Evolutionary conservation across 1,139 yeast genomes (phyloP), one percentile per base, ranked within the genome.

Genomic region (Pichia terricola): DNA sequence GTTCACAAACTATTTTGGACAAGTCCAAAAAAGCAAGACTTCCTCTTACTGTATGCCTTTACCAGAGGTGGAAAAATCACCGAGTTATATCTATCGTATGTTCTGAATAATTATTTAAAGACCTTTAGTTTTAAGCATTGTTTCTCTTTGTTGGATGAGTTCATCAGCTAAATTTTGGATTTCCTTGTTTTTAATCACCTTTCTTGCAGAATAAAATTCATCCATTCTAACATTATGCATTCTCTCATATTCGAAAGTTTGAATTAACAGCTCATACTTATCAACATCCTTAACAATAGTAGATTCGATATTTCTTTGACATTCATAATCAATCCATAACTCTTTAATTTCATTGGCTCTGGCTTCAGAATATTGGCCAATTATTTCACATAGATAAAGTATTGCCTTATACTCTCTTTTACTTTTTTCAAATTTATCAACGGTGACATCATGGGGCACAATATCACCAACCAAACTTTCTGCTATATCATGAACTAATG

Each of bases 401-500:
- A 91, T 85, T 5, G 97, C 79, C 32, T 67, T 79, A 39, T 70
- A 72, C 59, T 91, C 98, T 47, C 97, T 73, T 47, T 82, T 72
- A 59, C 87, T 95, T 62, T 91, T 91, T 54, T 76, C 81, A 22
- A 54, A 52, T 44, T 63, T 63, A 42, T 53, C 58, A 27, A 62
- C 46, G 6, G 51, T 45, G 4, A 72, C 74, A 49, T 81, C 95
- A 56, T 75, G 76, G 11, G 98, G 98, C 1, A 96, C 88, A 46
- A 91, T 87, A 61, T 91, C 98, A 11, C 97, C 97, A 9, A 91
- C 97, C 35, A 91, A 67, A 5, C 89, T 66, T 66, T 91, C 98
- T 9, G 98, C 97, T 58, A 91, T 82, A 62, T 91, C 98, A 64
- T 91, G 98, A 37, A 88, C 80, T 39, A 88, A 68, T 1, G 97